phyloP scores from a whole-genome alignment of 2,329 filamentous ascomycete species.

The Sordariomycetes sp. region DNA sequence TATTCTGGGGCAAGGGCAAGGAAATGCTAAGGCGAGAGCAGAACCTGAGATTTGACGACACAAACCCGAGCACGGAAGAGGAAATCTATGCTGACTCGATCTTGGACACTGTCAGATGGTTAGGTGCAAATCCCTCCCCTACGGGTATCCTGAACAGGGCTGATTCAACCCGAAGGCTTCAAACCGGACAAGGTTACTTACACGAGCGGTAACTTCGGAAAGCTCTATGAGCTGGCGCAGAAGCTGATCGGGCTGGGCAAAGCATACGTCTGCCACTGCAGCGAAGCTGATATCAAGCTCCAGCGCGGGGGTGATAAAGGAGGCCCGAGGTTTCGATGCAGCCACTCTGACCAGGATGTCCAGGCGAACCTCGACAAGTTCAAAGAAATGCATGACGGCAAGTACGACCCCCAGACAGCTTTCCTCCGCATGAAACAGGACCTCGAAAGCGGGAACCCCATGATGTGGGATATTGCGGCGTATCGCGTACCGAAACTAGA shows the following conservation, averaged over 20 bases:
- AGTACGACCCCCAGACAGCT: conserved; percentile 77
- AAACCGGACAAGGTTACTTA: conserved; percentile 72
- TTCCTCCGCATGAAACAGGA: conserved; percentile 92
- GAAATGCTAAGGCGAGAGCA: conserved; percentile 9
- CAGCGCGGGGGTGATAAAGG: conserved; percentile 73
- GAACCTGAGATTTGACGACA: conserved; percentile 72
- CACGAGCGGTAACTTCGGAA: conserved; percentile 83
- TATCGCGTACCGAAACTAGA: conserved; percentile 73
- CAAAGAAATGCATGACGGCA: conserved; percentile 81
- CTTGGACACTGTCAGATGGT: conserved; percentile 77
- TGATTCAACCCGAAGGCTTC: too few species aligned
- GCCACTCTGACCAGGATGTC: conserved; percentile 64
- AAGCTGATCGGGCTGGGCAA: conserved; percentile 64
- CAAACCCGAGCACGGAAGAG: conserved; percentile 89
- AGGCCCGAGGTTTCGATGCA: conserved; percentile 67
- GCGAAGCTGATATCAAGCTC: conserved; percentile 71
- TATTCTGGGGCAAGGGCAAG: conserved; percentile 20
- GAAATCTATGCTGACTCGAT: conserved; percentile 87
- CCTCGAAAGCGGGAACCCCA: conserved; percentile 73
- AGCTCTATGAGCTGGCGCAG: conserved; percentile 81
- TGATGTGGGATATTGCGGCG: conserved; percentile 93
- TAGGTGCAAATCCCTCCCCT: too few species aligned
- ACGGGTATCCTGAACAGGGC: too few species aligned
- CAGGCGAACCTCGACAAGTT: conserved; percentile 78
- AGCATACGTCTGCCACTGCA: conserved; percentile 84